These are phyloP conservation scores for Plasmodium inui DNA, from an alignment of 169 alveolate genomes.

Conservation along the genomic window DNA sequence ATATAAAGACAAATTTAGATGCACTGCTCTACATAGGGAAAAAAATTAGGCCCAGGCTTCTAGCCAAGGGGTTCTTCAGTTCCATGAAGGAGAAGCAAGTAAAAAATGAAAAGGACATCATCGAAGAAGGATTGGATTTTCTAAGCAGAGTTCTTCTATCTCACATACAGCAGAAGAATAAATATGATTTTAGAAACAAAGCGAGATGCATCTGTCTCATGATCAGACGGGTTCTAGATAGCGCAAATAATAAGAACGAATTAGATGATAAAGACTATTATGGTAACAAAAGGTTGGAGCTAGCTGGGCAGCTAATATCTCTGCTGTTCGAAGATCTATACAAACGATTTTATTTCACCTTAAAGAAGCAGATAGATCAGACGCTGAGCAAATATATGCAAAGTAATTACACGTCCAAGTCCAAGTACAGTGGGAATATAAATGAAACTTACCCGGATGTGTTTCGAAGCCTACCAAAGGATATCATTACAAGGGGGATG, in stretches of 20 bases:
- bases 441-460: conserved; percentile 90
- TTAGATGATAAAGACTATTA: conserved; percentile 99
- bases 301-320: conserved; percentile 98
- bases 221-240: conserved; percentile 94
- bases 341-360: conserved; percentile 82
- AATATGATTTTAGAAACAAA: conserved; percentile 91
- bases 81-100: conserved; percentile 86
- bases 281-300: conserved; percentile 99
- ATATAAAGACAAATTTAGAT: conserved; percentile 80
- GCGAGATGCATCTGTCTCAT: conserved; percentile 95
- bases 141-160: conserved; percentile 93
- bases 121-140: conserved; percentile 96
- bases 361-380: conserved; percentile 91
- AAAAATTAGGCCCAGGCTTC: conserved; percentile 88
- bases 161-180: conserved; percentile 91
- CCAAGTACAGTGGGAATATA: conserved; percentile 38
- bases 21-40: conserved; percentile 85
- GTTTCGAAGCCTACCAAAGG: conserved; percentile 91
- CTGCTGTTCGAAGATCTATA: conserved; percentile 95
- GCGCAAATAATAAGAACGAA: conserved; percentile 93
- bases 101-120: conserved; percentile 82
- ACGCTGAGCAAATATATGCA: conserved; percentile 84
- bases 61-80: conserved; percentile 88
- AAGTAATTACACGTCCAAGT: conserved; percentile 71
- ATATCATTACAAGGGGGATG: conserved; percentile 96